Base-by-base conservation (phyloP, 176 grass and related monocot species). In the Carex littledalei region DNA sequence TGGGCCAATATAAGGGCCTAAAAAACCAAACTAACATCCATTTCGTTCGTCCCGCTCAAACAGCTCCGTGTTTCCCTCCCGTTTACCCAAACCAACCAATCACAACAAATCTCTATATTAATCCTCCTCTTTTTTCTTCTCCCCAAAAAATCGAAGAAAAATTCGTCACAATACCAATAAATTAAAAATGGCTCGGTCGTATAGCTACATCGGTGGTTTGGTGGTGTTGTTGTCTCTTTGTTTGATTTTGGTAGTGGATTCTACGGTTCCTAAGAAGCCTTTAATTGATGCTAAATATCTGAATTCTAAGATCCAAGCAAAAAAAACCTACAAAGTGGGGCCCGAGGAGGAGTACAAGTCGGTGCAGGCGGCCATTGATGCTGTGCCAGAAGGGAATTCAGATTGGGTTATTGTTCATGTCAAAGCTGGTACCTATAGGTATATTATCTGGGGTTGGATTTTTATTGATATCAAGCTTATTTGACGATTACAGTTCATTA, bases 331-430 rank as follows among this genome's bases (percentile, higher is more conserved):
- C 24, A 81, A 94, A 67, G 89, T 98, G 0, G 88, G 93, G 20
- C 88, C 91, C 0, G 64, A 85, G 6, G 89, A 93, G 14, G 87
- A 93, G 68, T 95, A 89, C 64, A 93, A 88, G 85, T 89, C 91
- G 9, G 88, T 98, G 55, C 91, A 92, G 58, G 67, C 87, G 2
- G 91, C 91, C 72, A 85, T 98, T 17, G 85, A 98, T 26, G 89
- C 87, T 0, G 88, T 98, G 53, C 88, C 92, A 1, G 78, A 82
- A 20, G 89, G 87, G 0, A 78, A 98, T 87, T 34, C 80, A 3
- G 89, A 92, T 17, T 95, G 93, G 93, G 45, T 95, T 87, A 83
- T 98, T 82, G 65, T 94, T 32, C 95, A 95, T 84, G 63, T 95
- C 77, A 86, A 78, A 63, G 69, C 93, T 16, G 88, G 90, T 52